Conservation (phyloP, 108 stramenopile genomes). For the Cylindrotheca closterium region DNA sequence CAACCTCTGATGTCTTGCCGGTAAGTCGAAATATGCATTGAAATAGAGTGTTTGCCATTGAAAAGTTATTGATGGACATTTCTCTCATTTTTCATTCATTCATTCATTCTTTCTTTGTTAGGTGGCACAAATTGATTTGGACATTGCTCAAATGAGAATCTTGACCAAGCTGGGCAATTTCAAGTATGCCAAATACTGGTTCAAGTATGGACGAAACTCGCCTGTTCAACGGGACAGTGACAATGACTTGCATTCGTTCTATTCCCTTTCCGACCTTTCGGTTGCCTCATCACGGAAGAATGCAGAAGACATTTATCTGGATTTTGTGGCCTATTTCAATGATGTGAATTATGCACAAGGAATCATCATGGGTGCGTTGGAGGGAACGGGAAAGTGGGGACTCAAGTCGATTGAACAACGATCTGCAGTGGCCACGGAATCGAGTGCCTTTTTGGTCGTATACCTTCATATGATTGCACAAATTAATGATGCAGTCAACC, state of each 20-base stretch:
- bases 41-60: neutral
- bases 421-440: conserved; percentile 44
- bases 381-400: conserved; percentile 54
- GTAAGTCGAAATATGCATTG: conserved; percentile 29
- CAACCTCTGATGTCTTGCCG: conserved; percentile 44
- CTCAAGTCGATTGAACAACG: conserved; percentile 46
- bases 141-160: conserved; percentile 59
- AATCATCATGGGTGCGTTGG: conserved; percentile 48
- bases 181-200: conserved; percentile 55
- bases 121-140: conserved; percentile 60
- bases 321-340: conserved; percentile 51
- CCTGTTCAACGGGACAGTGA: conserved; percentile 43
- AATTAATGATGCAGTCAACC: conserved; percentile 43
- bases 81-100: neutral
- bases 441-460: conserved; percentile 64
- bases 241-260: conserved; percentile 43
- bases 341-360: conserved; percentile 57
- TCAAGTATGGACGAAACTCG: conserved; percentile 71
- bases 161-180: conserved; percentile 38
- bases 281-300: conserved; percentile 34
- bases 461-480: conserved; percentile 63
- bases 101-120: neutral
- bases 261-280: conserved; percentile 66
- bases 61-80: neutral
- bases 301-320: conserved; percentile 60